Evolutionary conservation across 2,329 filamentous ascomycete genomes (phyloP), one percentile per base, ranked within the genome.

Genomic region (Sclerotinia glacialis): DNA sequence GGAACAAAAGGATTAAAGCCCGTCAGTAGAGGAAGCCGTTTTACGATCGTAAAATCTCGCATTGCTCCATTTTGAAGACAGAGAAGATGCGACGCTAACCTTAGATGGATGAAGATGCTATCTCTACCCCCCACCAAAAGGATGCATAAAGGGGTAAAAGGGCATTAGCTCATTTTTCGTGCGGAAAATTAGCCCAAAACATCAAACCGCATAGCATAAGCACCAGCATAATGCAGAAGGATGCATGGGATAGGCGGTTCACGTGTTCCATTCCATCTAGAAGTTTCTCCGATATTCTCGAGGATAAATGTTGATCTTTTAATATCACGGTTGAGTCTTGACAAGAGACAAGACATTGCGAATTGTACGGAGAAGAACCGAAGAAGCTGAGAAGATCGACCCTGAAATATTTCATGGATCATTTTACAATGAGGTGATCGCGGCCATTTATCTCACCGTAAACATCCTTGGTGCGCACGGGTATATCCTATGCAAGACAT

Each of bases 121-220:
- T 46, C 37, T 34, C 46, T 28, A 56, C 61, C 40, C 40, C 50
- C 61, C 61, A 64, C 61, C 50, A 56, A 14, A 21, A 64, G 61
- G 61, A 44, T 64, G 50, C 61, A 64, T 64, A 64, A 64, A 64
- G 61, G 61, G 61, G 61, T 58, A 56, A 40, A 26, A 54, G 44
- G 61, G 42, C 50, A 31, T 64, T 64, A 64, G 61, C 61, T 21
- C 46, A 46, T 58, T 64, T 14, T 47, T 31, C 28, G 40, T 14
- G 28, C 50, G 61, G 61, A 64, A 46, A 23, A 34, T n/a, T 64
- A 21, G 28, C 61, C 61, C 12, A 64, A 64, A 56, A 56, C 50
- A 49, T 64, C 61, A 64, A 56, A 34, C 37, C 61, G 52, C 50
- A 64, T 31, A 42, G 58, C 58, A 49, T 49, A 37, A 49, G 40